These are phyloP conservation scores for Neonectria coccinea DNA, from an alignment of 2,329 filamentous ascomycete genomes.

Conservation along the genomic window DNA sequence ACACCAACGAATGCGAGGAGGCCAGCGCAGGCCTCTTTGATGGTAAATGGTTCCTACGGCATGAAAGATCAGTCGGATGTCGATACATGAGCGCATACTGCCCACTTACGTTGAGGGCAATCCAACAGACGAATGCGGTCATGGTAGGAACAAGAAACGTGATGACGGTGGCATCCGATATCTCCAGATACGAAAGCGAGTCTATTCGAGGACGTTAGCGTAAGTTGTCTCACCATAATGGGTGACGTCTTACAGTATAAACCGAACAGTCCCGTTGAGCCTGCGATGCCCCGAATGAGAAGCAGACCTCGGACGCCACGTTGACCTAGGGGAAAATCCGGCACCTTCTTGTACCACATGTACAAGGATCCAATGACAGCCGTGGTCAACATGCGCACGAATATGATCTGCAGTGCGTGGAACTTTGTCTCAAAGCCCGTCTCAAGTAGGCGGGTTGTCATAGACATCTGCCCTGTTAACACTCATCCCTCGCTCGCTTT, in stretches of 20 bases:
- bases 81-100: accelerated
- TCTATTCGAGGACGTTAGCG: constrained; percentile 46
- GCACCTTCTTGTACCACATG: constrained; percentile 58
- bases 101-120: constrained; percentile 51
- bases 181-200: constrained; percentile 73
- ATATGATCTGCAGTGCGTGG: constrained; percentile 57
- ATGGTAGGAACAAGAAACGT: constrained; percentile 82
- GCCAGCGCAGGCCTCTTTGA: constrained; percentile 76
- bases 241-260: constrained; percentile 51
- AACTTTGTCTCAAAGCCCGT: constrained; percentile 52
- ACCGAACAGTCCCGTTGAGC: constrained; percentile 75
- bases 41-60: constrained; percentile 75
- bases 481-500: not conserved
- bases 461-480: constrained; percentile 51
- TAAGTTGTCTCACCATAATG: accelerated
- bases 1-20: constrained; percentile 78
- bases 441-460: constrained; percentile 53
- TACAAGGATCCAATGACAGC: constrained; percentile 52
- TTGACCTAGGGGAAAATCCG: constrained; percentile 75
- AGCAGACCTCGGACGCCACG: constrained; percentile 73
- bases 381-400: constrained; percentile 56
- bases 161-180: constrained; percentile 83
- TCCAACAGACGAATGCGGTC: constrained; percentile 73
- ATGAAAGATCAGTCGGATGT: constrained; percentile 31
- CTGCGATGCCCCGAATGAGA: constrained; percentile 71